phyloP scores from a whole-genome alignment of 306 rosid genomes.

The Amphicarpaea edgeworthii region DNA sequence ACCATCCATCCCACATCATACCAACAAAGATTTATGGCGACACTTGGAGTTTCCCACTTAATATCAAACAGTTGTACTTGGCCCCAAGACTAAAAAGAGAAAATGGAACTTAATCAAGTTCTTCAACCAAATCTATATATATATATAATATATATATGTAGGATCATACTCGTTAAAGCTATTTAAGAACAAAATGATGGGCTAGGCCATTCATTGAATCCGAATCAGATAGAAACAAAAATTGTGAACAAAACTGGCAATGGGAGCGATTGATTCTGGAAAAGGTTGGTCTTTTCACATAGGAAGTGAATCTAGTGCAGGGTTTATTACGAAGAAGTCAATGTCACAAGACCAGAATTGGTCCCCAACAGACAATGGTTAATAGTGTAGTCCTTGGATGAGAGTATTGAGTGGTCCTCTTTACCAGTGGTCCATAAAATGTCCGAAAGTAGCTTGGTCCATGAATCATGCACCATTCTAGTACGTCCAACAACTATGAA shows the following conservation, averaged over 20 bases:
- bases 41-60: constrained; percentile 8
- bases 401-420: constrained; percentile 62
- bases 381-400: constrained; percentile 22
- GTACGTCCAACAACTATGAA: neutral
- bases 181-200: constrained; percentile 14
- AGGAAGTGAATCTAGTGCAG: neutral
- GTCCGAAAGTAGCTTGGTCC: constrained; percentile 46
- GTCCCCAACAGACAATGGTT: constrained; percentile 38
- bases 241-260: too few relatives aligned
- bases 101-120: constrained; percentile 1
- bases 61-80: constrained; percentile 11
- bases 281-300: constrained; percentile 19
- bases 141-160: too few relatives aligned
- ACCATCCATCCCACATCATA: neutral
- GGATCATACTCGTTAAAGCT: too few relatives aligned
- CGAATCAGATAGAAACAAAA: neutral
- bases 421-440: constrained; percentile 50
- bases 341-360: constrained; percentile 36
- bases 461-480: constrained; percentile 41
- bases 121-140: neutral
- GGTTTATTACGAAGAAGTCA: constrained; percentile 15
- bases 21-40: constrained; percentile 12
- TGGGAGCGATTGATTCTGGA: neutral
- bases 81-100: neutral
- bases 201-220: neutral